A percentile compares a stretch with the other conserved stretches of the same genome.
Evolutionary conservation across 495 filamentous ascomycete species (phyloP).

Genomic region (Penicillium lagena): DNA sequence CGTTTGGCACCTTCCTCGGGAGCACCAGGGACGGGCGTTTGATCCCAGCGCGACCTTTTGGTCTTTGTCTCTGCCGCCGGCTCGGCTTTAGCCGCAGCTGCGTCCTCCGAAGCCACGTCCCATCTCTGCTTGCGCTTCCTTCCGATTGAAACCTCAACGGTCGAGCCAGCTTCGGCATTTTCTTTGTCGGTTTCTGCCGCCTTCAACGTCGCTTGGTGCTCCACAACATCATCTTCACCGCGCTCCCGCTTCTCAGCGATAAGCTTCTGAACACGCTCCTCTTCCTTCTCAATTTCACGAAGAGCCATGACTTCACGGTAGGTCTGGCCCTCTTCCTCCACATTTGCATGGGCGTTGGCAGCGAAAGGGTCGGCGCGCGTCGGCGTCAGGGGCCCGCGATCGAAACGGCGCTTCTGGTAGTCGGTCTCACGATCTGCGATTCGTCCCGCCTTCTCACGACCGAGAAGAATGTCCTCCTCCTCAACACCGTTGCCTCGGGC

Average conservation of each 20-base stretch:
- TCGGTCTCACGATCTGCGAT: conserved; percentile 92
- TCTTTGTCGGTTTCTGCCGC: conserved; percentile 60
- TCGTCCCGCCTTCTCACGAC: conserved; percentile 80
- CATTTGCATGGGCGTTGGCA: conserved; percentile 62
- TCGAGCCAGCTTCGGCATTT: conserved; percentile 62
- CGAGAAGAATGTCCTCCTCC: conserved; percentile 85
- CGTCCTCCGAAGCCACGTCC: conserved; percentile 61
- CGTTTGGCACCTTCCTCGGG: conserved; percentile 54
- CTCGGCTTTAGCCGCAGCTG: conserved; percentile 35
- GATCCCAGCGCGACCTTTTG: conserved; percentile 87
- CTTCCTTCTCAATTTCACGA: conserved; percentile 88
- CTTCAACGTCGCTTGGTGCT: conserved; percentile 67
- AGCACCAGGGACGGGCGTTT: conserved; percentile 61
- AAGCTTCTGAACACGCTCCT: conserved; percentile 75
- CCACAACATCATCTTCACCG: conserved; percentile 51
- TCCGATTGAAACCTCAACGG: conserved; percentile 54
- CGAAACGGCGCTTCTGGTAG: conserved; percentile 92
- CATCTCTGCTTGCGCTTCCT: conserved; percentile 91
- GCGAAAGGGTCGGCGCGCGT: conserved; percentile 87
- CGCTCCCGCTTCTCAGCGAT: conserved; percentile 69
- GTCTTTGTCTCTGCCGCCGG: conserved; percentile 50
- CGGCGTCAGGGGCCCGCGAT: conserved; percentile 74
- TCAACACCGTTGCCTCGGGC: conserved; percentile 76
- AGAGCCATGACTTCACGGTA: conserved; percentile 90
- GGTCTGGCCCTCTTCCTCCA: conserved; percentile 62